Base-by-base conservation (phyloP, 129 eudicot species). In the Flaveria ramosissima region DNA sequence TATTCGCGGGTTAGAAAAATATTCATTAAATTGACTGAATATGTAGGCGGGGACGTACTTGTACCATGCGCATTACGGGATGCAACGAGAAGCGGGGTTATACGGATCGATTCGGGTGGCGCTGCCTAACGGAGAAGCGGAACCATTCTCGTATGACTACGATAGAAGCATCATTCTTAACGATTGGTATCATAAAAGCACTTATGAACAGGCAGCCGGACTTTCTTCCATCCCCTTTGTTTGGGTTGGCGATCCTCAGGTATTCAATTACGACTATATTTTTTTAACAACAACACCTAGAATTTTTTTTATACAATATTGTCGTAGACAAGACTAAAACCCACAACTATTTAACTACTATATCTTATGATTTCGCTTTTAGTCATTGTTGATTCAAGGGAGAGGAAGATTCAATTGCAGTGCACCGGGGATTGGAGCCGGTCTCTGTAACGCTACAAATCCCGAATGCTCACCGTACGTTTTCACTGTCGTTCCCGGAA, bases 171-270 rank as follows among this genome's bases (percentile, higher is more conserved):
- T 94, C 15, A 78, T 94, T 60, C 89, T 94, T 11, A 87, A 75
- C 60, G 99, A 94, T 78, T 94, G 99, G 99, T 94, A 81, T 72
- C 99, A 89, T 77, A 84, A 76, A 50, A 91, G 96, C 77, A 48
- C 96, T 2, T 73, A 82, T 26, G 97, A 94, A 82, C 90, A 87
- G 57, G 86, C 92, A 17, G 75, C 81, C 50, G 94, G 92, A 64
- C 91, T 94, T 61, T 83, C 97, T 26, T 86, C 97, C 9, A 53
- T 62, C 17, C 92, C 92, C 77, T 91, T 91, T 51, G 82, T 55
- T 9, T 94, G 99, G 99, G 96, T 94, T 74, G 88, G 88, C 9
- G 99, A 91, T 75, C 99, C 98, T 83, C 84, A 93, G 88, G 98
- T 93, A 83, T 39, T 4, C 41, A 36, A 36, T 0, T 36, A 36